Base-by-base conservation (phyloP, 371 early-diverging fungal species). In the Aphelidium insulamus region DNA sequence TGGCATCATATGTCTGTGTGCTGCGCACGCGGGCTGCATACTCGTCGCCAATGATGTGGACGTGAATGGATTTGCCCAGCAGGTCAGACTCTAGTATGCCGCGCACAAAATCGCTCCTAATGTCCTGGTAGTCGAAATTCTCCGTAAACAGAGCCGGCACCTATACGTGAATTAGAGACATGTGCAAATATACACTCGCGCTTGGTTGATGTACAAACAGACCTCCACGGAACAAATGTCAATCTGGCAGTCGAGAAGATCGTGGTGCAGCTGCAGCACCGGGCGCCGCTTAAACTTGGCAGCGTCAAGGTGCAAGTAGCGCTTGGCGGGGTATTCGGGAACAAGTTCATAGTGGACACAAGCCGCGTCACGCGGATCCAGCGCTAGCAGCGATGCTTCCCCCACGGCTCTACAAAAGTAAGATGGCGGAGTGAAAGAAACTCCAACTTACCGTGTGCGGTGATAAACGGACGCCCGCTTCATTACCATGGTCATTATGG, bases 111-210 rank as follows among this genome's bases (percentile, higher is more conserved):
- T 94, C 84, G 14, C 60, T 57, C 16, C 87, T 67, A 28, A 90
- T 58, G 26, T 72, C 68, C 49, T 87, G 88, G 62, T 87, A 92
- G 55, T 94, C 95, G 53, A 90, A 91, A 58, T 91, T 91, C 44
- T 94, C 92, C 3, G 82, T 78, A 40, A 90, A 90, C 32, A 90
- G 57, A 3, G 88, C 78, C n/a, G 81, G 80, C 0, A 86, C 83
- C 66, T 66, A 16, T 8, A 28, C 20, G 11, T 15, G 31, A 34
- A 39, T 11, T 17, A 34, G 29, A 21, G 2, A n/a, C 16, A 2
- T 2, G 20, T 24, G 14, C 9, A 21, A 16, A 17, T 7, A 16
- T 19, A 27, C 15, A 14, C 14, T 15, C 10, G 14, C 12, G 0
- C 9, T 6, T 21, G 7, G 10, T 25, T 40, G 32, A 43, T n/a